Evolutionary conservation across 306 rosid genomes (phyloP).

Genomic region (Acacia crassicarpa): DNA sequence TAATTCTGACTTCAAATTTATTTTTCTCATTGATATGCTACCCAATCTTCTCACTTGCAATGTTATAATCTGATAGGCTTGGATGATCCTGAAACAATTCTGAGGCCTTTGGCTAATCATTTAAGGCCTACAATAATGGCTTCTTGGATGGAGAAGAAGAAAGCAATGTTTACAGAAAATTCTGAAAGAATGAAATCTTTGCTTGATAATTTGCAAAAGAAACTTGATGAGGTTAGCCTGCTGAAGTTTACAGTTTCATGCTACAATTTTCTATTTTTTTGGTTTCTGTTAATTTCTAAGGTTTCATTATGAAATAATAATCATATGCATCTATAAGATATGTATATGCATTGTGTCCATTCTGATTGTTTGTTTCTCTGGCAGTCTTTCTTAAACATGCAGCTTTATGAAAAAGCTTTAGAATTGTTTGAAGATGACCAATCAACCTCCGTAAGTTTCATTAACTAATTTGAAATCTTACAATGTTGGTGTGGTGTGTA

Average conservation of each 20-base stretch:
- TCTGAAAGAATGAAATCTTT: slow-evolving; percentile 68
- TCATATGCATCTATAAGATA: background rate
- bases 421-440: slow-evolving; percentile 96
- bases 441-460: slow-evolving; percentile 75
- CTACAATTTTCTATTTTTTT: slow-evolving; percentile 1
- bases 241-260: slow-evolving; percentile 20
- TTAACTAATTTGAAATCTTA: slow-evolving; percentile 27
- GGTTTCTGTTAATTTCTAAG: background rate
- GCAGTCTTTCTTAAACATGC: slow-evolving; percentile 96
- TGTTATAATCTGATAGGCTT: slow-evolving; percentile 56
- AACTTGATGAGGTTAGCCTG: slow-evolving; percentile 84
- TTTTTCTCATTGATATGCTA: slow-evolving; percentile 27
- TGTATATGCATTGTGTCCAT: background rate
- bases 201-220: slow-evolving; percentile 84
- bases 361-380: slow-evolving; percentile 33
- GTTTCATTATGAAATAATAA: background rate
- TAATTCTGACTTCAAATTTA: slow-evolving; percentile 34
- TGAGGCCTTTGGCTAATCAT: slow-evolving; percentile 70
- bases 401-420: slow-evolving; percentile 89
- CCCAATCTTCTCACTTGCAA: slow-evolving; percentile 36
- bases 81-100: slow-evolving; percentile 68
- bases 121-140: slow-evolving; percentile 74
- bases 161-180: slow-evolving; percentile 75
- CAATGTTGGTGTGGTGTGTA: slow-evolving; percentile 30
- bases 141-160: slow-evolving; percentile 85